Evolutionary conservation across 164 flowering plant genomes (phyloP).

Genomic region (Vitis labrusca): DNA sequence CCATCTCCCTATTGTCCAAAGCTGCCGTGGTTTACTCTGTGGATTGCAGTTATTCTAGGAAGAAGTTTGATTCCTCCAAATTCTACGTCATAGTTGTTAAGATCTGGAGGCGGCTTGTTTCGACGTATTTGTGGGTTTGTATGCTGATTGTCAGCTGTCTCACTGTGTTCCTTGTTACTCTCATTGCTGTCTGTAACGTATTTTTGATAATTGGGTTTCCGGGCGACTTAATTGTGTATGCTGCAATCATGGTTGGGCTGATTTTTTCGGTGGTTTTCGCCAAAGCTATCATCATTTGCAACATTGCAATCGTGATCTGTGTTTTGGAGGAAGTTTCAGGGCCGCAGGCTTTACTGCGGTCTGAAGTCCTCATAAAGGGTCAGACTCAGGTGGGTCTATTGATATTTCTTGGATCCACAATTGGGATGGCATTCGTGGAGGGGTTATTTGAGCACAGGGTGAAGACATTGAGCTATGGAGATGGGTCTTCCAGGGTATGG

Average conservation of each 20-base stretch:
- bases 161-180: constrained; percentile 56
- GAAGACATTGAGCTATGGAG: constrained; percentile 94
- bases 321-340: constrained; percentile 93
- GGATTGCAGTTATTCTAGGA: constrained; percentile 77
- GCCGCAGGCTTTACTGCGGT: constrained; percentile 70
- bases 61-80: constrained; percentile 42
- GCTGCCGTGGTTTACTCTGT: constrained; percentile 82
- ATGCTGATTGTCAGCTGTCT: constrained; percentile 58
- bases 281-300: constrained; percentile 74
- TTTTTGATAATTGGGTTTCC: constrained; percentile 51
- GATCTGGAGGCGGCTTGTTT: constrained; percentile 72
- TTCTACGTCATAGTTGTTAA: constrained; percentile 43
- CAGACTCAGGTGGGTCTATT: constrained; percentile 95
- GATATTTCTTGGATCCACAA: constrained; percentile 87
- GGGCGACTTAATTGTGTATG: constrained; percentile 51
- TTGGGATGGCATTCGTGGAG: constrained; percentile 88
- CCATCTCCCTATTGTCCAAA: constrained; percentile 69
- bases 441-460: constrained; percentile 97
- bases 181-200: constrained; percentile 57
- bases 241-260: constrained; percentile 58
- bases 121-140: constrained; percentile 73
- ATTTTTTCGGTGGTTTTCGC: constrained; percentile 78
- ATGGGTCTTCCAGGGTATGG: constrained; percentile 96
- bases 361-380: constrained; percentile 66
- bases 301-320: constrained; percentile 68